Conservation (phyloP, 257 asterid genomes). For the Rubia yunnanensis region DNA sequence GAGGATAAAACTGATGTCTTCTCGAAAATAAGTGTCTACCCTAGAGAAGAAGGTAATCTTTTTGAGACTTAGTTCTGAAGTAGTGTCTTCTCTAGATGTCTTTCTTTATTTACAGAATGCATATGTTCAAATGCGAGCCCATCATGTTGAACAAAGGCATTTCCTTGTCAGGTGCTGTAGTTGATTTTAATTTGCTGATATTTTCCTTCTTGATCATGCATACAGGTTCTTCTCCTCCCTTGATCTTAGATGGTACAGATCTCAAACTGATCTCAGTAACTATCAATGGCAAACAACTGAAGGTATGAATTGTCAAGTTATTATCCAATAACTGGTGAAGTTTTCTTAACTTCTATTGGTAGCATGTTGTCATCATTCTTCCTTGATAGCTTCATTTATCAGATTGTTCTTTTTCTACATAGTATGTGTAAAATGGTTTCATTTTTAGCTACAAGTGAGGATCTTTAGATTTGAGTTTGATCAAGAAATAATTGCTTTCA, state of each 20-base stretch:
- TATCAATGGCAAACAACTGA: slow-evolving; percentile 58
- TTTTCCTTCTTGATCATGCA: slow-evolving; percentile 13
- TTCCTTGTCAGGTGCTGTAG: neutral
- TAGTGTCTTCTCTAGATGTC: neutral
- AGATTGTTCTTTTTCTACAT: neutral
- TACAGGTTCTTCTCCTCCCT: slow-evolving; percentile 60
- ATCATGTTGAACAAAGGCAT: too few species aligned
- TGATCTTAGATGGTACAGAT: slow-evolving; percentile 79
- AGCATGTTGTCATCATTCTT: neutral
- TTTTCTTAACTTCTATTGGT: neutral
- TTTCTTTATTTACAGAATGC: neutral
- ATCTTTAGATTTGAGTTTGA: neutral
- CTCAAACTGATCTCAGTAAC: slow-evolving; percentile 58
- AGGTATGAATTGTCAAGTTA: slow-evolving; percentile 30
- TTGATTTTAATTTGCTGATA: neutral
- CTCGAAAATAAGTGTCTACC: slow-evolving; percentile 61
- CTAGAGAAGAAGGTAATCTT: slow-evolving; percentile 80
- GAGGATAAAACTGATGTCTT: slow-evolving; percentile 70
- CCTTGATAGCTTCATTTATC: neutral
- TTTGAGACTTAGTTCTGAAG: neutral
- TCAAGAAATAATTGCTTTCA: slow-evolving; percentile 25
- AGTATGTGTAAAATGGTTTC: neutral
- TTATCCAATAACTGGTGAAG: neutral
- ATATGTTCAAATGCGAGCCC: too few species aligned
- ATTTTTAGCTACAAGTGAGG: neutral